Percentiles rank a stretch among this genome's conserved stretches.
Evolutionary conservation across 768 basidiomycete species (phyloP).

Genomic region (Imleria badia): DNA sequence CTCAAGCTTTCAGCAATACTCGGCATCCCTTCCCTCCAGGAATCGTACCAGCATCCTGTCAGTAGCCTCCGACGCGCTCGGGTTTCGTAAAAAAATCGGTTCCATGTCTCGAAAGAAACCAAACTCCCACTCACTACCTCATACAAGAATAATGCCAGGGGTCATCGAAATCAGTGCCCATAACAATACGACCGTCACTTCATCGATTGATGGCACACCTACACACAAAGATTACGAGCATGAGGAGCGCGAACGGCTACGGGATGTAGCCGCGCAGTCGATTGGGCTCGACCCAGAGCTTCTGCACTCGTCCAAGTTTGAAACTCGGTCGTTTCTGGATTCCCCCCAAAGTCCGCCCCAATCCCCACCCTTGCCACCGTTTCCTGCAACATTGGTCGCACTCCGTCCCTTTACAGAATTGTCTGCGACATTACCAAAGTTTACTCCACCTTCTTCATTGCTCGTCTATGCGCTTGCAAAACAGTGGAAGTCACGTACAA

Average conservation of each 20-base stretch:
- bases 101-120: slow-evolving; percentile 40
- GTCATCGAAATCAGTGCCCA: slow-evolving; percentile 71
- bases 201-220: slow-evolving; percentile 23
- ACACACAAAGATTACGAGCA: slow-evolving; percentile 52
- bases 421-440: slow-evolving; percentile 60
- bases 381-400: slow-evolving; percentile 56
- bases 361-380: slow-evolving; percentile 43
- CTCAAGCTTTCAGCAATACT: slow-evolving; percentile 3
- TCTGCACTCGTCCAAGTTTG: slow-evolving; percentile 35
- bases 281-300: slow-evolving; percentile 64
- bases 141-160: slow-evolving; percentile 53
- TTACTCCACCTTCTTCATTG: slow-evolving; percentile 64
- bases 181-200: slow-evolving; percentile 21
- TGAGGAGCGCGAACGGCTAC: slow-evolving; percentile 72
- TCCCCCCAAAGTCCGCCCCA: slow-evolving; percentile 16
- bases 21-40: slow-evolving; percentile 26
- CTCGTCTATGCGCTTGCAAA: slow-evolving; percentile 72
- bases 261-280: slow-evolving; percentile 73
- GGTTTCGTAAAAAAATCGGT: slow-evolving; percentile 44
- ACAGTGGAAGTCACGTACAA: slow-evolving; percentile 66
- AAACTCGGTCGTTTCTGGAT: slow-evolving; percentile 12
- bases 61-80: slow-evolving; percentile 53
- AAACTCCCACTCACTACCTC: slow-evolving; percentile 20
- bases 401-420: slow-evolving; percentile 54
- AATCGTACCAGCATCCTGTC: slow-evolving; percentile 48